Evolutionary conservation across 1,139 yeast species (phyloP).

Genomic region (Yamadazyma aaseri): DNA sequence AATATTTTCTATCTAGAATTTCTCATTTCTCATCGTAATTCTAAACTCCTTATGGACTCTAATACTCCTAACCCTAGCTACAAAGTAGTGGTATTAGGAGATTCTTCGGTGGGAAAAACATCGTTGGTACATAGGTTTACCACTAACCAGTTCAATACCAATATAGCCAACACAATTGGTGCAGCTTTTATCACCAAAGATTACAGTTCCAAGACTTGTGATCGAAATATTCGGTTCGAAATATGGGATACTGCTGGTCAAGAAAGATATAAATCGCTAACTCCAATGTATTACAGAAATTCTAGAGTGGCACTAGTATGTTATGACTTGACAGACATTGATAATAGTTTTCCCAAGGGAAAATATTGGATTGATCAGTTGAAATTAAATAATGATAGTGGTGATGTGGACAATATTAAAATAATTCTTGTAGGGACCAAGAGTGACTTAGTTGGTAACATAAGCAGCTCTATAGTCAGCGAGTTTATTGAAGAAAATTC

Average conservation of each 20-base stretch:
- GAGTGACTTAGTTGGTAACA: constrained; percentile 18
- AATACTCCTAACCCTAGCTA: constrained; percentile 16
- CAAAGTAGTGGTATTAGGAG: constrained; percentile 46
- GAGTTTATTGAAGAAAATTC: constrained; percentile 10
- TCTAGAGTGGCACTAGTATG: constrained; percentile 44
- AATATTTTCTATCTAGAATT: neutral
- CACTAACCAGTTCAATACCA: constrained; percentile 32
- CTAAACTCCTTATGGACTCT: neutral
- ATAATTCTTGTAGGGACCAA: constrained; percentile 40
- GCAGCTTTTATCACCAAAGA: constrained; percentile 49
- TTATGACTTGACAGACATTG: constrained; percentile 34
- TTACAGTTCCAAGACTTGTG: constrained; percentile 17
- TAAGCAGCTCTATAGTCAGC: constrained; percentile 5
- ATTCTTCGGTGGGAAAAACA: constrained; percentile 49
- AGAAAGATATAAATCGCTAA: constrained; percentile 45
- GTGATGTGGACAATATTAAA: constrained; percentile 17
- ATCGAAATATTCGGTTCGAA: constrained; percentile 33
- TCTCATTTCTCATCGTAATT: constrained; percentile 3
- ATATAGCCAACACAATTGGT: constrained; percentile 47
- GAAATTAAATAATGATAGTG: constrained; percentile 24
- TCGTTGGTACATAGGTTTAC: constrained; percentile 46
- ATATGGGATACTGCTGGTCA: constrained; percentile 58
- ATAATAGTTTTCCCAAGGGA: constrained; percentile 36
- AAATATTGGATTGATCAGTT: constrained; percentile 48
- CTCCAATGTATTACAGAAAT: constrained; percentile 51